Evolutionary conservation across 2,329 filamentous ascomycete species (phyloP).

Genomic region (Monilinia fructicola): DNA sequence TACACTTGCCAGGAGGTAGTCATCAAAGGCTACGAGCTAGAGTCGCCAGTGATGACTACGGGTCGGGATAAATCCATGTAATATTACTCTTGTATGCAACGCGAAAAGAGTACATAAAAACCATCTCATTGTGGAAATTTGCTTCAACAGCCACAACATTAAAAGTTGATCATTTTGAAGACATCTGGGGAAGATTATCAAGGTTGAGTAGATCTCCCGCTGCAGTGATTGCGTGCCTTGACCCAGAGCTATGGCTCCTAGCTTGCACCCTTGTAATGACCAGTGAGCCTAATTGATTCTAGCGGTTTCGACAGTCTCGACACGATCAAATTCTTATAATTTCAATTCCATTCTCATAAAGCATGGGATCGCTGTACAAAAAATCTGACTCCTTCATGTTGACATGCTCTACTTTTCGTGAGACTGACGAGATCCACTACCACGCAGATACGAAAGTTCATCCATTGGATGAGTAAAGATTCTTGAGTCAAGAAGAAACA

Average conservation of each 20-base stretch:
- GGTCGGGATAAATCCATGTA: neutral
- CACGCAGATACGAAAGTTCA: conserved; percentile 4
- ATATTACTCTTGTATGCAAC: neutral
- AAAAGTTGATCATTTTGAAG: neutral
- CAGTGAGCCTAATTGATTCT: neutral
- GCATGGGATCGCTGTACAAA: neutral
- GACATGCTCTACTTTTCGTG: no score
- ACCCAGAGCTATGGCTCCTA: neutral
- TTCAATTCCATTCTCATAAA: neutral
- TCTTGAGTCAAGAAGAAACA: neutral
- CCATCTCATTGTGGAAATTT: neutral
- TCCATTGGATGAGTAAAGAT: neutral
- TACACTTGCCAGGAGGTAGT: neutral
- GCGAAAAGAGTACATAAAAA: neutral
- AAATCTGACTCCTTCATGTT: neutral
- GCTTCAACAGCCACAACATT: neutral
- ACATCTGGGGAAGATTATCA: conserved; percentile 2
- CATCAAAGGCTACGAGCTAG: neutral
- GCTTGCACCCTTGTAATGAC: neutral
- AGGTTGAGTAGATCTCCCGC: neutral
- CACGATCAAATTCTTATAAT: neutral
- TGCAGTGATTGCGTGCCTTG: neutral
- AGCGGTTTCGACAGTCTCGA: neutral
- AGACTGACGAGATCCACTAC: neutral
- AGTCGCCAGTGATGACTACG: neutral